Percentiles rank a stretch among this genome's conserved stretches.
phyloP scores from a whole-genome alignment of 306 rosid species.

The Trifolium repens region DNA sequence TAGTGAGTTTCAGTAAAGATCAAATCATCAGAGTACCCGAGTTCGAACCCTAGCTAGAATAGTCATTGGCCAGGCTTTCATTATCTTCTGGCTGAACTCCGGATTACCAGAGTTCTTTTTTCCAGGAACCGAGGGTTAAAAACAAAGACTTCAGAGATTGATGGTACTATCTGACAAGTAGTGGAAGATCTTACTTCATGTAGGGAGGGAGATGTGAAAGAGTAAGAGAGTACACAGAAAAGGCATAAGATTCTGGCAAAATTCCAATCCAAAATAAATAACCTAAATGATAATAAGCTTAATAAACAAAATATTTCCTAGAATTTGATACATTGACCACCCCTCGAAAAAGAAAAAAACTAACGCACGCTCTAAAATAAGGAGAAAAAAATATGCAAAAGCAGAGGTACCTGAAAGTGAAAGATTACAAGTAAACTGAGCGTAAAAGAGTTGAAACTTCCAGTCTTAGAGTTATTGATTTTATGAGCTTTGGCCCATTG shows the following conservation, averaged over 20 bases:
- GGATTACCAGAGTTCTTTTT: not conserved
- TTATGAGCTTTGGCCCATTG: constrained; percentile 94
- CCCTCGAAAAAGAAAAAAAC: too few relatives aligned
- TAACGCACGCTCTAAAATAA: not conserved
- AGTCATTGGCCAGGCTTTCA: not conserved
- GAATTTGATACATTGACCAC: not conserved
- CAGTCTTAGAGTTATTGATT: constrained; percentile 72
- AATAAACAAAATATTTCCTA: constrained; percentile 35
- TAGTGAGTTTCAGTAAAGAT: not conserved
- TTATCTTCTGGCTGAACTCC: not conserved
- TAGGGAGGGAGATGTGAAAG: constrained; percentile 16
- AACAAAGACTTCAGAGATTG: not conserved
- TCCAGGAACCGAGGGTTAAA: not conserved
- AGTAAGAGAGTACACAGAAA: constrained; percentile 24
- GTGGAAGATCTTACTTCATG: constrained; percentile 27
- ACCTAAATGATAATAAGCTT: constrained; percentile 23
- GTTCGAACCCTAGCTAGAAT: not conserved
- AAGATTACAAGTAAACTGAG: constrained; percentile 85
- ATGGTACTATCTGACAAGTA: constrained; percentile 7
- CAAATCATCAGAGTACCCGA: not conserved
- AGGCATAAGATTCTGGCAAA: constrained; percentile 31
- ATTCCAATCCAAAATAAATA: constrained; percentile 31
- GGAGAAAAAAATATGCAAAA: constrained; percentile 25
- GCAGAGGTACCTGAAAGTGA: constrained; percentile 80
- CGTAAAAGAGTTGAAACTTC: constrained; percentile 89